Evolutionary conservation across 441 rosid genomes (phyloP).

Genomic region (Eutrema salsugineum): DNA sequence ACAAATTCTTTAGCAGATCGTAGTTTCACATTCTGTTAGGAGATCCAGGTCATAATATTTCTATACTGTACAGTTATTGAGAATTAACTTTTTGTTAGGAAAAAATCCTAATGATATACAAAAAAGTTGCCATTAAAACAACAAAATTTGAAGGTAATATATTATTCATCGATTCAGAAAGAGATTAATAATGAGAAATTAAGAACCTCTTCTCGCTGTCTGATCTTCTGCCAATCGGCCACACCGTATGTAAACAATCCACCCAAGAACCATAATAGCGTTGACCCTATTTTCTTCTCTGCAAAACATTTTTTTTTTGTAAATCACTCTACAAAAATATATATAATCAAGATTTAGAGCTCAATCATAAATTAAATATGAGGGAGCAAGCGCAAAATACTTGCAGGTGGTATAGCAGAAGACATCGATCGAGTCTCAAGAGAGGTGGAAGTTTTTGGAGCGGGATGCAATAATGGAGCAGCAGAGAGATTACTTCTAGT

Average conservation of each 20-base stretch:
- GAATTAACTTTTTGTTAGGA: no score
- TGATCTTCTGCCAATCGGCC: conserved; percentile 71
- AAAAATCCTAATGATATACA: no score
- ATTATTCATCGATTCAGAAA: no score
- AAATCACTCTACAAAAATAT: not conserved
- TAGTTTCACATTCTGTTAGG: no score
- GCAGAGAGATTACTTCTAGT: conserved; percentile 8
- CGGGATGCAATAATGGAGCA: not conserved
- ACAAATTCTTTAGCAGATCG: no score
- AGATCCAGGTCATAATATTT: no score
- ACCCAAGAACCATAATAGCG: conserved; percentile 62
- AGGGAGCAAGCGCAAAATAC: not conserved
- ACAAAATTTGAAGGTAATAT: no score
- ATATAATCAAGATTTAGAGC: conserved; percentile 5
- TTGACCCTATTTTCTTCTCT: conserved; percentile 47
- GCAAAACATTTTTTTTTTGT: not conserved
- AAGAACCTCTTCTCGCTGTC: conserved; percentile 56
- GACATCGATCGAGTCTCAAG: not conserved
- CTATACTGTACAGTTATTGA: no score
- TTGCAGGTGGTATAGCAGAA: not conserved
- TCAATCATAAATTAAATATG: not conserved
- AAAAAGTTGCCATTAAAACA: no score
- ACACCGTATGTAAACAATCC: conserved; percentile 74
- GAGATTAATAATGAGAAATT: no score
- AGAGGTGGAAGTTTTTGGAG: not conserved